phyloP scores from a whole-genome alignment of 345 rosid genomes.

The Salix arbutifolia region DNA sequence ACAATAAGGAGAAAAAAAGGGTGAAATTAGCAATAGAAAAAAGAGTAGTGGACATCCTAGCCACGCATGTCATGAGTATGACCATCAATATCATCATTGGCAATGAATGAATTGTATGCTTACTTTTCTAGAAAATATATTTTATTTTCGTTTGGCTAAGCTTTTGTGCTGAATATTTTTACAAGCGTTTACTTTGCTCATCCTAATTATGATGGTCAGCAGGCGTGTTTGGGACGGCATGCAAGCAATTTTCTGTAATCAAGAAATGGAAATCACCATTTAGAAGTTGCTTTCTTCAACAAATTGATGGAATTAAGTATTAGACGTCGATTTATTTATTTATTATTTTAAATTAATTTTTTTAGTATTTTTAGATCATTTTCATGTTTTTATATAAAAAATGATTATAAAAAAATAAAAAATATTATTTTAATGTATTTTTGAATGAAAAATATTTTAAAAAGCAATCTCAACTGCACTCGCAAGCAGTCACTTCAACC shows the following conservation, averaged over 20 bases:
- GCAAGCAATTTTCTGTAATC: not conserved
- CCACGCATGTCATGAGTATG: not conserved
- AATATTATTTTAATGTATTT: no score
- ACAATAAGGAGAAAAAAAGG: not conserved
- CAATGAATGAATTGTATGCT: not conserved
- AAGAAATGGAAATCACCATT: not conserved
- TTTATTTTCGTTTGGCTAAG: not conserved
- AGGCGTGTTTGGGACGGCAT: not conserved
- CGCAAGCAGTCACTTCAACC: no score
- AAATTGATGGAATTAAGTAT: not conserved
- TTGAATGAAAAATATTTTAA: no score
- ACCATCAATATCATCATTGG: not conserved
- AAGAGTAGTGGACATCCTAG: not conserved
- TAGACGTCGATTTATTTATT: not conserved
- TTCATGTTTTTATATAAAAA: no score
- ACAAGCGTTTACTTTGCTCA: not conserved
- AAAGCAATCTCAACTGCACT: fast-evolving
- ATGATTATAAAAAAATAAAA: fast-evolving
- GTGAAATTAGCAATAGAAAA: not conserved
- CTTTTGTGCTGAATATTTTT: not conserved
- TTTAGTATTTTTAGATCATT: no score
- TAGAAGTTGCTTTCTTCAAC: not conserved
- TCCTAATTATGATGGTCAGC: not conserved
- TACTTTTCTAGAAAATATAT: not conserved
- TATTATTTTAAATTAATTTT: no score